Conservation (phyloP, 2,329 filamentous ascomycete genomes). For the Dactylonectria estremocensis region DNA sequence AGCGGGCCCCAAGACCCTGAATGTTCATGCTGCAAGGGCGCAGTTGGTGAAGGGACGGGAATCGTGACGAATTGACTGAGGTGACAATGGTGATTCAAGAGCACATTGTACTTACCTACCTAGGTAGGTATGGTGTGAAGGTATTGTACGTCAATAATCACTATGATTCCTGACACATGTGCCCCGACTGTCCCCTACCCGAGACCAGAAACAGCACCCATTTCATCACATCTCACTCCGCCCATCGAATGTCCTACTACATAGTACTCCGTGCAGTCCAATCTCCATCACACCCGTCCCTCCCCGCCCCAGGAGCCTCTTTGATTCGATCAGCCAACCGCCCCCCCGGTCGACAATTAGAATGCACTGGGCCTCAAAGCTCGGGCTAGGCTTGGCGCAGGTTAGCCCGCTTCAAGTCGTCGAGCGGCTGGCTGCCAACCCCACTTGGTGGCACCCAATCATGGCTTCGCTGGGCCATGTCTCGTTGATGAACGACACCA, state of each 20-base stretch:
- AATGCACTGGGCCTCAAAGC: constrained; percentile 41
- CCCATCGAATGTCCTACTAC: background rate
- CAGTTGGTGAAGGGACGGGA: background rate
- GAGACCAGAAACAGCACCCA: background rate
- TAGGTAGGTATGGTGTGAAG: too few relatives aligned
- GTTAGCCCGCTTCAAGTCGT: constrained; percentile 11
- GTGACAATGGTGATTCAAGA: background rate
- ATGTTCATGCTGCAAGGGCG: constrained; percentile 8
- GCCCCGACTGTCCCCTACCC: background rate
- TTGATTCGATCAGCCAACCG: constrained; percentile 4
- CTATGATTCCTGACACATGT: background rate
- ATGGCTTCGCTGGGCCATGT: background rate
- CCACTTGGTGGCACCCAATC: background rate
- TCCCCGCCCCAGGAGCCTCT: constrained; percentile 27
- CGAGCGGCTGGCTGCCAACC: constrained; percentile 7
- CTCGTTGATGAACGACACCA: background rate
- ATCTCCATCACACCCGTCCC: constrained; percentile 40
- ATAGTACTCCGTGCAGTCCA: too few relatives aligned
- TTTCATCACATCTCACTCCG: background rate
- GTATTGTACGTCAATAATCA: background rate
- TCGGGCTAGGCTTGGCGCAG: constrained; percentile 27
- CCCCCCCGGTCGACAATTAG: constrained; percentile 30
- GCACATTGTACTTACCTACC: too few relatives aligned
- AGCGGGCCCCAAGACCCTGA: constrained; percentile 25
- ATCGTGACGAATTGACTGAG: background rate